These are phyloP conservation scores for Penicillium glabrum DNA, from an alignment of 2,329 filamentous ascomycete species.

Conservation along the genomic window DNA sequence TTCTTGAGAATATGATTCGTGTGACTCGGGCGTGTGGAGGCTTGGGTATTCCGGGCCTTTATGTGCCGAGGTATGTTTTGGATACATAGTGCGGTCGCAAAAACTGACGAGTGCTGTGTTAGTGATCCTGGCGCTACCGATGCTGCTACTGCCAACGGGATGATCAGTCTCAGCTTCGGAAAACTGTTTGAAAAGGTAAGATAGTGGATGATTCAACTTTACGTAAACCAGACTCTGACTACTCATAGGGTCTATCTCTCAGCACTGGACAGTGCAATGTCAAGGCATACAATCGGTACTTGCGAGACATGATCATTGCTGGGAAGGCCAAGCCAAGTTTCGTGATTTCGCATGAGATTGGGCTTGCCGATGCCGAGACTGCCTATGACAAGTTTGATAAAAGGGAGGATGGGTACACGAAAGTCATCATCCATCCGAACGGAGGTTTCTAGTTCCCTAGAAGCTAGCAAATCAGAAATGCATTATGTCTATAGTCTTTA, in stretches of 20 bases:
- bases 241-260: constrained; percentile 54
- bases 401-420: constrained; percentile 65
- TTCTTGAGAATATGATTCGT: constrained; percentile 63
- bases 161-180: constrained; percentile 64
- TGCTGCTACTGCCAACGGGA: constrained; percentile 59
- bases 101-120: neutral
- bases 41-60: constrained; percentile 60
- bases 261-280: constrained; percentile 68
- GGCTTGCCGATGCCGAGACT: constrained; percentile 59
- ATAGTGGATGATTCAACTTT: neutral
- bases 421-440: constrained; percentile 67
- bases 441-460: constrained; percentile 34
- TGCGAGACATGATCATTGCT: constrained; percentile 64
- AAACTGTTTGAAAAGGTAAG: constrained; percentile 67
- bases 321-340: constrained; percentile 67
- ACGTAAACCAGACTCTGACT: neutral
- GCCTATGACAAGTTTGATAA: constrained; percentile 68
- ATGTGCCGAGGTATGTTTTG: constrained; percentile 39
- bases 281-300: constrained; percentile 66
- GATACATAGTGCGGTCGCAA: neutral
- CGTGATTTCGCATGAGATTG: constrained; percentile 65
- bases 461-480: too few species aligned
- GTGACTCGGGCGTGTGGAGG: constrained; percentile 63
- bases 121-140: constrained; percentile 64
- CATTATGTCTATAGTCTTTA: too few species aligned